Evolutionary conservation across 2,329 filamentous ascomycete species (phyloP), one percentile per base, ranked within the genome.

Genomic region (Rhynchosporium secalis): DNA sequence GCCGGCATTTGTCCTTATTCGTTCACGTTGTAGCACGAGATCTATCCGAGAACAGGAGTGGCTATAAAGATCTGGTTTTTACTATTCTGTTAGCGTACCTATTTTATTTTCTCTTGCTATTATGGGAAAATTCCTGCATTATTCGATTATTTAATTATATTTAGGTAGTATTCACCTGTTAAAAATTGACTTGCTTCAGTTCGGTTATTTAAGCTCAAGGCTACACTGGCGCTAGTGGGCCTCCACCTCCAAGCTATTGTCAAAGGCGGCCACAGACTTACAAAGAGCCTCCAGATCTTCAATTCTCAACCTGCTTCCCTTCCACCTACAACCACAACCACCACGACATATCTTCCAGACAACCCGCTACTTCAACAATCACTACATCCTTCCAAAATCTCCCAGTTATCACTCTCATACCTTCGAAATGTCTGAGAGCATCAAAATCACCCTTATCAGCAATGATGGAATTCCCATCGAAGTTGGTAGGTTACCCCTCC

Each of bases 401-500:
- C 26, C 28, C 13, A 29, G 29, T 13, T 9, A 26, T 40, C 45
- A 29, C 12, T 29, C 10, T 29, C n/a, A 13, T 26, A 41, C 31
- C 33, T 56, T 67, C 58, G 73, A 69, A 58, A 75, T 76, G 68
- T 75, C 75, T 60, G 75, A 74, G 15, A 71, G 47, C 12, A 58
- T 49, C 33, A 68, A 60, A 26, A 78, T 84, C 63, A 80, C 74
- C 55, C 76, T 84, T 20, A 73, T 78, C 68, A 80, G 78, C 73
- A 83, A 81, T 56, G 81, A 84, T 74, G 75, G 76, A 58, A 77
- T 77, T 51, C 74, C 78, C 38, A 77, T 84, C 64, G 67, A 72
- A 12, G 79, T 85, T 67, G 80, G 82, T 84, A 77, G 71, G 80
- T 54, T 63, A 62, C 65, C 67, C 68, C 60, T 59, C 52, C 61